A percentile compares a stretch with the other conserved stretches of the same genome.
Evolutionary conservation across 225 moss, liverwort and hornwort species (phyloP).

Genomic region (Thuidium tamariscinum): DNA sequence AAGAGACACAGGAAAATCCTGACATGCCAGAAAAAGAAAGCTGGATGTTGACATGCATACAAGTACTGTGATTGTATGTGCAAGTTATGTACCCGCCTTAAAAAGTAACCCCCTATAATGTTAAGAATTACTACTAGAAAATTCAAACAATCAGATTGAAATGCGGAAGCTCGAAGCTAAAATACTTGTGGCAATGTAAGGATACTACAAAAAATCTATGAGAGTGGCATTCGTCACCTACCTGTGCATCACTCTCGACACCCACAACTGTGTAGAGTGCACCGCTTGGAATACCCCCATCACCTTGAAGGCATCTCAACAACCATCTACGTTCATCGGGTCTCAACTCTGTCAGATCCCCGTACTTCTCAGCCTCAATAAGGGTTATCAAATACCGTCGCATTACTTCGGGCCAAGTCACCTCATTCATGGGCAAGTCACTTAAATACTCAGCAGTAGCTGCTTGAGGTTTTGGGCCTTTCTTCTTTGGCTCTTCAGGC

Average conservation of each 20-base stretch:
- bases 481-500: slow-evolving; percentile 81
- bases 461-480: slow-evolving; percentile 51
- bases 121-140: background rate
- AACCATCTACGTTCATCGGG: slow-evolving; percentile 66
- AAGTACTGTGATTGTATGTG: background rate
- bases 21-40: background rate
- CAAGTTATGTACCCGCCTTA: background rate
- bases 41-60: background rate
- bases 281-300: slow-evolving; percentile 94
- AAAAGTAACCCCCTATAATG: background rate
- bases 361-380: slow-evolving; percentile 50
- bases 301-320: slow-evolving; percentile 90
- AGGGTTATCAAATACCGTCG: slow-evolving; percentile 80
- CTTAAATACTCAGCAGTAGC: slow-evolving; percentile 46
- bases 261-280: slow-evolving; percentile 81
- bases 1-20: background rate
- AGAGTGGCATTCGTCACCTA: slow-evolving; percentile 13
- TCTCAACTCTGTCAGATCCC: slow-evolving; percentile 54
- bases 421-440: slow-evolving; percentile 75
- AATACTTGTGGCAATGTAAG: background rate
- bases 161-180: background rate
- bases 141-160: background rate
- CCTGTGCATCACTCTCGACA: slow-evolving; percentile 98
- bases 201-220: background rate
- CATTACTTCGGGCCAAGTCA: slow-evolving; percentile 94